Base-by-base conservation (phyloP, 805 yeast genomes). In the Teunomyces stri region DNA sequence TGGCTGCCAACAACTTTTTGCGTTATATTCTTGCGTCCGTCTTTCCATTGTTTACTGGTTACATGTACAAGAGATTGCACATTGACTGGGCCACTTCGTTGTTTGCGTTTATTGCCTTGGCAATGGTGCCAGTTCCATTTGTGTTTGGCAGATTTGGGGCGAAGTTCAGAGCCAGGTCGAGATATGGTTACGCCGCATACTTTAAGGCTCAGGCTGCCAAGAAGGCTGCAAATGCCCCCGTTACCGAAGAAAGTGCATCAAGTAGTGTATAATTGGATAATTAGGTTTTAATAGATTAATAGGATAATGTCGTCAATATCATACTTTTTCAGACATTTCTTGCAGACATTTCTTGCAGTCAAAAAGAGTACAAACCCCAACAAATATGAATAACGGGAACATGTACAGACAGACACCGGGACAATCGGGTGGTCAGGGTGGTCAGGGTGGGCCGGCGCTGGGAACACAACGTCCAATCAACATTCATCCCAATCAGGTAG, bases 1-100 rank as follows among this genome's bases (percentile, higher is more conserved):
- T 89, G 51, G 96, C 96, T 30, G 96, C 96, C 11, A 90, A 89
- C 68, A 88, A 87, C 62, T 72, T 90, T 59, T 65, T 84, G 48
- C 79, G 97, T 68, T 89, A 88, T 61, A 55, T 84, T 28, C 62
- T 86, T 51, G 89, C 95, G 7, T 82, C 89, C 5, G 87, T 83
- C 16, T 84, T 90, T 75, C 96, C 96, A 47, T 72, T 90, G 49
- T 89, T 90, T 68, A 87, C 90, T 1, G 79, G 82, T 16, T 96
- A 89, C 67, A 87, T 90, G 96, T 84, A 85, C 69, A 62, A 76
- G 15, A 82, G 75, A 38, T 70, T 90, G 58, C 82, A 82, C 34
- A 79, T 84, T 54, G 87, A 80, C 56, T 89, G 96, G 95, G 97
- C 96, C 9, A 72, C 85, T 28, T 79, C 89, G 0, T 55, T 85